Conservation (phyloP, 352 stramenopile species). For the Thalassiosira ordinaria region DNA sequence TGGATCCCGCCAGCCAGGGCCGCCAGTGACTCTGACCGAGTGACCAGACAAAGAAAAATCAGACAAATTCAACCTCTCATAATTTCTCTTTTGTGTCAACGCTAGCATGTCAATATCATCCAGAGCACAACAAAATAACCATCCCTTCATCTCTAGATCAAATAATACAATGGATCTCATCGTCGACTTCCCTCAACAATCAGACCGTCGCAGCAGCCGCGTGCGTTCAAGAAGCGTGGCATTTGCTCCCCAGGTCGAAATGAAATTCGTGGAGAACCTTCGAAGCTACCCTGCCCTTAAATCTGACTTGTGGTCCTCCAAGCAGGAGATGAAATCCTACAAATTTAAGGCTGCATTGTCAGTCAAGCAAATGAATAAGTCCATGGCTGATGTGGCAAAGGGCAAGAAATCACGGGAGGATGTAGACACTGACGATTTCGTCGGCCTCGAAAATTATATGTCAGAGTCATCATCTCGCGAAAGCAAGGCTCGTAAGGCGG, state of each 20-base stretch:
- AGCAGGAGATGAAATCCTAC: too few relatives aligned
- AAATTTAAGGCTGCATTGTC: too few relatives aligned
- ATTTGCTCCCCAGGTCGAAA: background rate
- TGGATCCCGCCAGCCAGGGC: too few relatives aligned
- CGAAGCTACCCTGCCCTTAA: background rate
- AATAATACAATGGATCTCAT: background rate
- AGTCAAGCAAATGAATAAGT: background rate
- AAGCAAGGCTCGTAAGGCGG: background rate
- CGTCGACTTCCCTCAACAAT: background rate
- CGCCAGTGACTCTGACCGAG: too few relatives aligned
- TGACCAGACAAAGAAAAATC: too few relatives aligned
- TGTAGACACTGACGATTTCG: background rate
- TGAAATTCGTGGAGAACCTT: background rate
- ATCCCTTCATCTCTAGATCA: too few relatives aligned
- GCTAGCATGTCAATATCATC: too few relatives aligned
- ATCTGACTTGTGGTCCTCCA: background rate
- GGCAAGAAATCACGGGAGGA: background rate
- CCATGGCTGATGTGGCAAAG: background rate
- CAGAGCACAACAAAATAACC: too few relatives aligned
- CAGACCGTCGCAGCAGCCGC: background rate
- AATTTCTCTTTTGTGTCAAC: too few relatives aligned
- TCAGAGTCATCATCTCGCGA: background rate
- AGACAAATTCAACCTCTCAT: too few relatives aligned
- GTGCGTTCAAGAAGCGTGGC: background rate
- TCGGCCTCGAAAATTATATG: background rate